Base-by-base conservation (phyloP, 2,329 filamentous ascomycete species). In the Orbilia quercus region DNA sequence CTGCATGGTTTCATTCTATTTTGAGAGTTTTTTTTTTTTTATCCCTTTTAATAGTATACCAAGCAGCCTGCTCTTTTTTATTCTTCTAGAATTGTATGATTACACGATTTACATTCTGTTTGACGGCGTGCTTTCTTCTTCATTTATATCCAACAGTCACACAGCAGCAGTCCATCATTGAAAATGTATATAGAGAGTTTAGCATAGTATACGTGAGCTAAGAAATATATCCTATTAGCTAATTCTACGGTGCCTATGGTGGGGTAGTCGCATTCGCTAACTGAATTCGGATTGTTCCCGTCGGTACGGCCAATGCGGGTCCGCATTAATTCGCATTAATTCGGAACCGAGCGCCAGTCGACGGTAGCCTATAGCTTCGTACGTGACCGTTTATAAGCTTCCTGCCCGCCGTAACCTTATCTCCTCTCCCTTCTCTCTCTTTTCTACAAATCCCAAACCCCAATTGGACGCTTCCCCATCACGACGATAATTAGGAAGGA, bases 241-340 rank as follows among this genome's bases (percentile, higher is more conserved):
- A 63, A 45, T 53, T n/a, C 36, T 50, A 25, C 18, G 23, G 38
- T 25, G 50, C 42, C 20, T 11, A n/a, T 42, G 25, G 51, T 53
- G 66, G 58, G 44, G 34, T 31, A n/a, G 12, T 7, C 23, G 16
- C 51, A n/a, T 16, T 7, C 23, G 16, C 51, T 50, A 71, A 25
- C 67, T 25, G 16, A 14, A 59, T 72, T 72, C 38, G 67, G 59
- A 72, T 72, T 72, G 67, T 72, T 47, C 28, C 67, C 67, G 67
- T 72, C 67, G 60, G 28, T 20, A 55, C 20, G 31, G 22, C 58
- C 40, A n/a, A 48, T 18, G 25, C 18, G 9, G 6, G 2, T 12
- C n/a, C 44, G 58, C 57, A 50, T n/a, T n/a, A n/a, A n/a, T n/a
- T n/a, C n/a, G n/a, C n/a, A n/a, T n/a, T n/a, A n/a, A 16, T 31